Percentiles rank a stretch among this genome's conserved stretches.
phyloP scores from a whole-genome alignment of 2,329 filamentous ascomycete genomes.

The Fusarium sacchari region DNA sequence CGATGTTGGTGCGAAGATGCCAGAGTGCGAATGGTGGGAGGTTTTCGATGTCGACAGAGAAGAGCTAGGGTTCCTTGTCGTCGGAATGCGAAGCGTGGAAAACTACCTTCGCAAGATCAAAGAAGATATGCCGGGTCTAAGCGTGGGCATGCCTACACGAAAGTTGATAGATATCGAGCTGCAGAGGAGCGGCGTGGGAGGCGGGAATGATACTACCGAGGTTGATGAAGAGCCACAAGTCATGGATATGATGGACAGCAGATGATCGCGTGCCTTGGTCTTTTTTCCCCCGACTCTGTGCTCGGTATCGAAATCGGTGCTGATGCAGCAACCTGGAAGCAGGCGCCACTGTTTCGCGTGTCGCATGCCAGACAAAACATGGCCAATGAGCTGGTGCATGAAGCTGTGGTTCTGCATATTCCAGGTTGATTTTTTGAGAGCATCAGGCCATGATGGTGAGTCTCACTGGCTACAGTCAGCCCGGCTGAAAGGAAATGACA shows the following conservation, averaged over 20 bases:
- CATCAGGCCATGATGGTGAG: constrained; percentile 36
- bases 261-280: constrained; percentile 30
- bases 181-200: constrained; percentile 58
- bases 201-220: constrained; percentile 39
- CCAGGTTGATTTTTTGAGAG: constrained; percentile 9
- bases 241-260: constrained; percentile 53
- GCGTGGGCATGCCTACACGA: constrained; percentile 65
- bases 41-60: constrained; percentile 96
- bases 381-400: constrained; percentile 22
- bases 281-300: neutral
- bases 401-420: constrained; percentile 4
- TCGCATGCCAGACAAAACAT: constrained; percentile 26
- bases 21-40: constrained; percentile 94
- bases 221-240: constrained; percentile 56
- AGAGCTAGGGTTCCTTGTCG: constrained; percentile 91
- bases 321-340: neutral
- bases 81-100: constrained; percentile 82
- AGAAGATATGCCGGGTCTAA: constrained; percentile 62
- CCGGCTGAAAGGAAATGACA: constrained; percentile 9
- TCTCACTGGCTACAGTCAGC: neutral
- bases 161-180: constrained; percentile 69
- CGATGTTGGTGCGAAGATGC: constrained; percentile 80
- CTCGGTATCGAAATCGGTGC: constrained; percentile 19
- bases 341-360: constrained; percentile 12
- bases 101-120: constrained; percentile 72